Percentiles rank a stretch among this genome's conserved stretches.
phyloP scores from a whole-genome alignment of 164 flowering plant species.

The Vitis cinerea region DNA sequence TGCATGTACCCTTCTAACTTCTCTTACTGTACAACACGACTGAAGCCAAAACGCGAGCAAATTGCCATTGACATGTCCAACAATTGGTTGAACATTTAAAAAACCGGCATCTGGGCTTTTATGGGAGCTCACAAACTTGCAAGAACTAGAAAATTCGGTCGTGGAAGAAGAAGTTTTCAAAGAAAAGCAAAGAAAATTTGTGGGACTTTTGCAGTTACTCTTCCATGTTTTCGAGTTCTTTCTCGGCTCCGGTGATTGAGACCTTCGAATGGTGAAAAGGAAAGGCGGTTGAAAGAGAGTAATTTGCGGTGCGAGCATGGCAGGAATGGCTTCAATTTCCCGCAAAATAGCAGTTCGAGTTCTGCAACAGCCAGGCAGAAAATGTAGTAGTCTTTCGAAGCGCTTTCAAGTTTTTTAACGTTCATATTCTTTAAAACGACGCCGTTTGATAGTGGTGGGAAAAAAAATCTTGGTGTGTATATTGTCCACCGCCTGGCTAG shows the following conservation, averaged over 20 bases:
- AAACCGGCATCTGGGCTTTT: slow-evolving; percentile 19
- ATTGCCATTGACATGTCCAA: slow-evolving; percentile 15
- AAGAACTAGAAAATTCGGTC: neutral
- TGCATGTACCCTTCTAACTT: slow-evolving; percentile 49
- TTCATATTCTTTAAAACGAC: no score
- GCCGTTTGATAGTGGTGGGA: no score
- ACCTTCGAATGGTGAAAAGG: slow-evolving; percentile 1
- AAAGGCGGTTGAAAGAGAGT: slow-evolving; percentile 6
- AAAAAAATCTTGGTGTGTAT: no score
- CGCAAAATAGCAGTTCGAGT: no score
- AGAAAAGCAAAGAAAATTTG: neutral
- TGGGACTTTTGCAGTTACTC: neutral
- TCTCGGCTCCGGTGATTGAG: neutral
- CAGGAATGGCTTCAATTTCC: no score
- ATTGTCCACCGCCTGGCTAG: no score
- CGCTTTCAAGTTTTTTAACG: no score
- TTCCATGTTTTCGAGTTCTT: neutral
- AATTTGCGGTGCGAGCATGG: slow-evolving; percentile 1
- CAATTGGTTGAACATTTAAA: slow-evolving; percentile 2
- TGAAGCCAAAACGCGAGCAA: slow-evolving; percentile 48
- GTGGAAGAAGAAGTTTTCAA: slow-evolving; percentile 6
- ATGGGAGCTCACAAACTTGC: neutral
- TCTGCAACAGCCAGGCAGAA: no score
- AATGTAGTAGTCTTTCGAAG: no score
- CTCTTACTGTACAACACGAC: slow-evolving; percentile 33